Percentiles rank a stretch among this genome's conserved stretches.
Evolutionary conservation across 2,329 filamentous ascomycete species (phyloP).

Genomic region (Aspergillus fischeri): DNA sequence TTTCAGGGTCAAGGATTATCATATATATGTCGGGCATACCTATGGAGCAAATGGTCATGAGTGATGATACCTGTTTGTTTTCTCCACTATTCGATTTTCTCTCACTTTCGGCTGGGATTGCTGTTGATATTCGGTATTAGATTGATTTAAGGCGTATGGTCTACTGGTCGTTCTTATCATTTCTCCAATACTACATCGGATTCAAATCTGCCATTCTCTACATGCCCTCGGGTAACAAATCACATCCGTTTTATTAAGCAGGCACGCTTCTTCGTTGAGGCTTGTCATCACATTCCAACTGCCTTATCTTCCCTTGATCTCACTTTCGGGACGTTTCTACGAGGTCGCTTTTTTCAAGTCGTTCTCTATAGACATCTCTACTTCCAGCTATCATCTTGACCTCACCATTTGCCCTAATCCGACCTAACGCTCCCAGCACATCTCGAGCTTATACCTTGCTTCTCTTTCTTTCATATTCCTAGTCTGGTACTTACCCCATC

Average conservation of each 20-base stretch:
- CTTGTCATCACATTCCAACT: neutral
- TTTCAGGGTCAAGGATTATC: conserved; percentile 8
- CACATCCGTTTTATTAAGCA: neutral
- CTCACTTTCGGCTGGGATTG: conserved; percentile 2
- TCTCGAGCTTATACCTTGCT: neutral
- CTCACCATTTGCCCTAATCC: neutral
- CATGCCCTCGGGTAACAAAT: neutral
- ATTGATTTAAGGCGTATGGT: neutral
- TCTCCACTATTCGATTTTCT: neutral
- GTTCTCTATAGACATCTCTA: neutral
- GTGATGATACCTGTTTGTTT: conserved; percentile 28
- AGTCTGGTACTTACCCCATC: neutral
- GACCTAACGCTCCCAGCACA: neutral
- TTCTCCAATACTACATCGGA: neutral
- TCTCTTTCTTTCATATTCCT: neutral
- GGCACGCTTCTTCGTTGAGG: neutral
- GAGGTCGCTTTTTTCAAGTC: neutral
- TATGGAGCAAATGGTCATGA: conserved; percentile 26
- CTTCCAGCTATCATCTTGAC: neutral
- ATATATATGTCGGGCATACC: conserved; percentile 18
- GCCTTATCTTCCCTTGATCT: too few relatives aligned
- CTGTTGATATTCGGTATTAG: conserved; percentile 2
- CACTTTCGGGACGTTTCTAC: too few relatives aligned
- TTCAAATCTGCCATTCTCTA: neutral
- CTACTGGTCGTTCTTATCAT: neutral